Conservation (phyloP, 768 basidiomycete genomes). For the Krasilnikovozyma curviuscula region DNA sequence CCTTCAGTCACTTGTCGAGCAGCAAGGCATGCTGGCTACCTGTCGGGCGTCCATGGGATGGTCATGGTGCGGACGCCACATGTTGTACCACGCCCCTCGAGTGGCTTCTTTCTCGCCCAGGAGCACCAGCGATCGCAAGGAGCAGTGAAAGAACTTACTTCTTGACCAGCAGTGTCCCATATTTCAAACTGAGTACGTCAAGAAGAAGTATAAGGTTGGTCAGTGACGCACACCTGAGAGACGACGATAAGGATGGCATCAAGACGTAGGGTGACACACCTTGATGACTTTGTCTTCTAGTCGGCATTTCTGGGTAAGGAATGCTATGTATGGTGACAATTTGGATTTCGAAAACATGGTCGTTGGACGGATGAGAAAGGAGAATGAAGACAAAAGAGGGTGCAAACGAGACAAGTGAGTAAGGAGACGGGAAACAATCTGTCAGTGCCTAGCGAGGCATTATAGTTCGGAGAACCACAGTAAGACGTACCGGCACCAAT, state of each 20-base stretch:
- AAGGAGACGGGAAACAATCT: constrained; percentile 33
- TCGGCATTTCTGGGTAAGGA: constrained; percentile 57
- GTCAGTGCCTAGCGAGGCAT: neutral
- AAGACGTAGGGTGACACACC: constrained; percentile 7
- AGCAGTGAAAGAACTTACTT: constrained; percentile 7
- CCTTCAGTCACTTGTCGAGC: constrained; percentile 3
- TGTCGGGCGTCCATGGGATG: neutral
- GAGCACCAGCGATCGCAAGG: neutral
- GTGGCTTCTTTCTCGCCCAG: no score
- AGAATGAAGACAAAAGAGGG: neutral
- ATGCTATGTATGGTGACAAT: constrained; percentile 13
- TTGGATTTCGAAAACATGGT: no score
- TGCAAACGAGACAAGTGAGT: neutral
- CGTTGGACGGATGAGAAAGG: neutral
- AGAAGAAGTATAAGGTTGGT: neutral
- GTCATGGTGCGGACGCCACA: neutral
- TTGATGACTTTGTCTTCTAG: constrained; percentile 48
- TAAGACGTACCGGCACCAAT: constrained; percentile 54
- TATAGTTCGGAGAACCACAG: neutral
- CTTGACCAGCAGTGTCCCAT: constrained; percentile 28
- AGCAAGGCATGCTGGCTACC: neutral
- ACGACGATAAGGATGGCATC: neutral
- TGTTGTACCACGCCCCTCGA: no score
- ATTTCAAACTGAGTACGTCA: constrained; percentile 5
- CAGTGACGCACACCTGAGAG: neutral